A percentile compares a stretch with the other conserved stretches of the same genome.
Conservation (phyloP, 345 rosid genomes). For the Citrus medica region DNA sequence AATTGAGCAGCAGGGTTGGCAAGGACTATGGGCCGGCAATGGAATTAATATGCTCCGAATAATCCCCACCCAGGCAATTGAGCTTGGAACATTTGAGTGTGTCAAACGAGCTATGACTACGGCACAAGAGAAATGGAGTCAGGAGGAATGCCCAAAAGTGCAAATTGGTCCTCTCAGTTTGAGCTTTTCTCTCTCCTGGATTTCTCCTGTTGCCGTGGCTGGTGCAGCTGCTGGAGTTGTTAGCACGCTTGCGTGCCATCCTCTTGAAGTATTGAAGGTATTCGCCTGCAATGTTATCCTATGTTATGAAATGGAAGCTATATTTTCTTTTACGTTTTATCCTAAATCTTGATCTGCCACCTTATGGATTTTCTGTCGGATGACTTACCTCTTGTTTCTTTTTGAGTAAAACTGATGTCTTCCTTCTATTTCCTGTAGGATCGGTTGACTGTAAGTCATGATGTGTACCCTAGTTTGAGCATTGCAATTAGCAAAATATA, state of each 20-base stretch:
- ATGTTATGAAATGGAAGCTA: not conserved
- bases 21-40: slow-evolving; percentile 98
- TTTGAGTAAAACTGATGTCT: slow-evolving; percentile 7
- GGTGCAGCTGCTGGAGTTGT: slow-evolving; percentile 97
- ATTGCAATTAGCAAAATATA: slow-evolving; percentile 75
- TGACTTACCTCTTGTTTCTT: not conserved
- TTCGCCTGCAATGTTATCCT: not conserved
- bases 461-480: slow-evolving; percentile 72
- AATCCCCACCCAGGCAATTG: slow-evolving; percentile 95
- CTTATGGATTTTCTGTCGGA: not conserved
- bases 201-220: slow-evolving; percentile 89
- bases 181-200: slow-evolving; percentile 68
- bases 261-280: slow-evolving; percentile 99
- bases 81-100: slow-evolving; percentile 87
- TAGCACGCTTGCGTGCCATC: slow-evolving; percentile 93
- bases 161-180: slow-evolving; percentile 63
- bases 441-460: slow-evolving; percentile 87
- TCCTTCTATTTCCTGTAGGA: slow-evolving; percentile 53
- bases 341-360: not conserved
- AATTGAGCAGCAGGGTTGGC: slow-evolving; percentile 93
- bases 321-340: not conserved
- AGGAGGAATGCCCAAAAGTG: slow-evolving; percentile 46
- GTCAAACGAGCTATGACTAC: slow-evolving; percentile 83
- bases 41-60: slow-evolving; percentile 91
- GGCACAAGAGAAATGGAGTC: slow-evolving; percentile 63